Conservation (phyloP, 805 yeast species). For the Candida endomychidarum region DNA sequence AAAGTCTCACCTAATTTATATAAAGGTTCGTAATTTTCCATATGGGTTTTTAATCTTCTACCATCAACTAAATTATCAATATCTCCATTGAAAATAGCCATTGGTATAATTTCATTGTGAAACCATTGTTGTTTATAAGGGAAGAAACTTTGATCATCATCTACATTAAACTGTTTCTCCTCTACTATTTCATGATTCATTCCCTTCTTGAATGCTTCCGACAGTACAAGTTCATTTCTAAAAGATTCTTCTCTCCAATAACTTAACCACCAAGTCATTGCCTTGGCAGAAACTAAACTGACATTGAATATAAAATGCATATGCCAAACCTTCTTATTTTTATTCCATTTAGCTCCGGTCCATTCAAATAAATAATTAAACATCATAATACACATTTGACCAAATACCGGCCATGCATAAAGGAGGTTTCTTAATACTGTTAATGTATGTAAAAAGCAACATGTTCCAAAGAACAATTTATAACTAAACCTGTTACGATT, state of each 20-base stretch:
- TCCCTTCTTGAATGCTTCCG: slow-evolving; percentile 29
- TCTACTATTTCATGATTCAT: slow-evolving; percentile 27
- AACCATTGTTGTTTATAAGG: slow-evolving; percentile 58
- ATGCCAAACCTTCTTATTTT: slow-evolving; percentile 61
- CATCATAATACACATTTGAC: slow-evolving; percentile 71
- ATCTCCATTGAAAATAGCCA: slow-evolving; percentile 69
- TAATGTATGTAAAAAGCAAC: slow-evolving; percentile 78
- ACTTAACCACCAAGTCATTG: slow-evolving; percentile 91
- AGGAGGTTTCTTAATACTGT: slow-evolving; percentile 50
- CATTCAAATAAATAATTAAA: slow-evolving; percentile 86
- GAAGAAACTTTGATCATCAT: slow-evolving; percentile 48
- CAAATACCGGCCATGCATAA: slow-evolving; percentile 47
- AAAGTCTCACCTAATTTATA: slow-evolving; percentile 37
- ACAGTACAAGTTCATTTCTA: slow-evolving; percentile 36
- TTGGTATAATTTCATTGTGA: slow-evolving; percentile 44
- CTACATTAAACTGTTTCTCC: slow-evolving; percentile 12
- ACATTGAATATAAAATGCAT: slow-evolving; percentile 86
- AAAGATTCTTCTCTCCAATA: slow-evolving; percentile 39
- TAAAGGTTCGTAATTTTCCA: slow-evolving; percentile 55
- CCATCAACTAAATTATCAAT: slow-evolving; percentile 81
- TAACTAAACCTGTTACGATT: slow-evolving; percentile 43
- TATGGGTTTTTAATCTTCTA: slow-evolving; percentile 59
- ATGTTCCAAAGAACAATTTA: slow-evolving; percentile 66
- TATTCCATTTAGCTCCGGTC: slow-evolving; percentile 70
- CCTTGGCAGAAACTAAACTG: slow-evolving; percentile 70